phyloP scores from a whole-genome alignment of 768 basidiomycete genomes.

The Lentinula edodes region DNA sequence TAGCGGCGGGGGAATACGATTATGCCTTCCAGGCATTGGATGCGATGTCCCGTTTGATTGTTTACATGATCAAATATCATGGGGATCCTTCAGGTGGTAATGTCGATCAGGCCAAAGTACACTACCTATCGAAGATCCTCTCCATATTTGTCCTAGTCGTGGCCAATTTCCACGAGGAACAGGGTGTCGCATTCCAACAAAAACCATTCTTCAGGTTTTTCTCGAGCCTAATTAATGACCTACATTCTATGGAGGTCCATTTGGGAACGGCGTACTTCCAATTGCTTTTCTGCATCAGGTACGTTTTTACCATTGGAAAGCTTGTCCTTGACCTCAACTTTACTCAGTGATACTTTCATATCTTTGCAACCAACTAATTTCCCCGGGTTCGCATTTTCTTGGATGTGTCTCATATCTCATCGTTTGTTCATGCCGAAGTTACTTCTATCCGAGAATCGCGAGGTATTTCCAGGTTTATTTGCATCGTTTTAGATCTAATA shows the following conservation, averaged over 20 bases:
- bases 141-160: conserved; percentile 96
- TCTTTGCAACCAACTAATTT: conserved; percentile 95
- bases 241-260: conserved; percentile 79
- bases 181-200: conserved; percentile 86
- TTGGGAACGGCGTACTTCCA: conserved; percentile 90
- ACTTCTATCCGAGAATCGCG: conserved; percentile 79
- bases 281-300: conserved; percentile 85
- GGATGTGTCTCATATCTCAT: conserved; percentile 96
- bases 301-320: conserved; percentile 10
- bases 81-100: conserved; percentile 91
- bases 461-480: conserved; percentile 38
- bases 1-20: conserved; percentile 65
- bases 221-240: conserved; percentile 90
- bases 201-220: conserved; percentile 99
- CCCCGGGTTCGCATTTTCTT: conserved; percentile 97
- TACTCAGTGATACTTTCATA: conserved; percentile 82
- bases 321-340: conserved; percentile 9
- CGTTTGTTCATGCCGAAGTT: conserved; percentile 97
- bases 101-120: conserved; percentile 92
- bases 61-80: conserved; percentile 99
- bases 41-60: conserved; percentile 90
- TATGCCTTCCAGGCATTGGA: conserved; percentile 90
- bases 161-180: conserved; percentile 92
- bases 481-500: conserved; percentile 5
- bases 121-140: conserved; percentile 94